A percentile compares a stretch with the other conserved stretches of the same genome.
These are phyloP conservation scores for Elsinoe ampelina DNA, from an alignment of 2,329 filamentous ascomycete species.

Conservation along the genomic window DNA sequence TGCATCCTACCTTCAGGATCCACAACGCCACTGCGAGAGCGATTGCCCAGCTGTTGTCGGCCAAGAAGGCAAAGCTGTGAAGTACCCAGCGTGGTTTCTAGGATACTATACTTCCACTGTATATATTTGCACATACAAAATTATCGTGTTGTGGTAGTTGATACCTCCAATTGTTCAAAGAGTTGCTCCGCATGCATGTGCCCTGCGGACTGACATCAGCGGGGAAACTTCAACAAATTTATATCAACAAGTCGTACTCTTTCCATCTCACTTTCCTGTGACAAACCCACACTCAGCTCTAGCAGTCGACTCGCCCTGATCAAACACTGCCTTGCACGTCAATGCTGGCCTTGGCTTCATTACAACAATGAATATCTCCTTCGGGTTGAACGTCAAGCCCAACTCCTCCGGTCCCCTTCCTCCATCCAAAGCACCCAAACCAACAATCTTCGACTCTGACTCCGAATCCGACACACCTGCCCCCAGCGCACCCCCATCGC, in stretches of 20 bases:
- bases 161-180: not conserved
- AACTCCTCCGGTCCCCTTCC: slow-evolving; percentile 18
- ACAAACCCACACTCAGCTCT: not conserved
- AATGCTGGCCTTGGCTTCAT: not conserved
- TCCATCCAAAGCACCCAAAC: slow-evolving; percentile 21
- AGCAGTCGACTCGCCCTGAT: no score
- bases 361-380: slow-evolving; percentile 26
- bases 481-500: slow-evolving; percentile 25
- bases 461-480: slow-evolving; percentile 43
- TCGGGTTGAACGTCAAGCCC: slow-evolving; percentile 29
- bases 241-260: not conserved
- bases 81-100: not conserved
- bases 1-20: slow-evolving; percentile 56
- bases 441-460: slow-evolving; percentile 48
- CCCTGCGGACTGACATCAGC: not conserved
- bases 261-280: no score
- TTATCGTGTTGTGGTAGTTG: not conserved
- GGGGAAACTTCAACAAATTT: not conserved
- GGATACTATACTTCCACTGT: not conserved
- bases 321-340: no score
- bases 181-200: no score
- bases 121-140: not conserved
- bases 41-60: slow-evolving; percentile 29
- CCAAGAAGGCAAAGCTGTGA: not conserved
- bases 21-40: slow-evolving; percentile 50